Percentiles rank a stretch among this genome's conserved stretches.
Evolutionary conservation across 768 basidiomycete species (phyloP).

Genomic region (Russula dissimulans): DNA sequence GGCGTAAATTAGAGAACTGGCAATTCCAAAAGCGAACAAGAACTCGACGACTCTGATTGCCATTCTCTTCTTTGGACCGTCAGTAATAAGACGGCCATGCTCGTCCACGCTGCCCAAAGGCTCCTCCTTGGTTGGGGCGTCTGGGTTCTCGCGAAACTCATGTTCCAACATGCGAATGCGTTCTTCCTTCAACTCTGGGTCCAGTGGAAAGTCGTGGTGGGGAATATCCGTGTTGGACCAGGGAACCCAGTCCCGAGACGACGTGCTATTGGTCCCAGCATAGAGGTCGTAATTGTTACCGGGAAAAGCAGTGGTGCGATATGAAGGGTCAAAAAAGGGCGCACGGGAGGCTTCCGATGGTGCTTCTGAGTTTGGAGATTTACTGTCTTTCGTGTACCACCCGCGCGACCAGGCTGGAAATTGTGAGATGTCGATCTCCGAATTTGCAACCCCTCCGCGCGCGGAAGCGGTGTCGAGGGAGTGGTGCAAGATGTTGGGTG

Average conservation of each 20-base stretch:
- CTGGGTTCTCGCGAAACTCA: conserved; percentile 43
- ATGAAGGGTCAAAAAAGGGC: conserved; percentile 30
- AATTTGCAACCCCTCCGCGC: conserved; percentile 22
- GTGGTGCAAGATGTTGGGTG: neutral
- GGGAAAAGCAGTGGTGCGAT: neutral
- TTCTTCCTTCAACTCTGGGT: conserved; percentile 52
- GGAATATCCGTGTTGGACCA: conserved; percentile 42
- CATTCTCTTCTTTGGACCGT: conserved; percentile 52
- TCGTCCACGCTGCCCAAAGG: conserved; percentile 50
- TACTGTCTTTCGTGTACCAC: conserved; percentile 42
- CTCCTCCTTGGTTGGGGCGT: conserved; percentile 31
- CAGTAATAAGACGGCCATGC: conserved; percentile 50
- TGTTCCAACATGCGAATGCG: conserved; percentile 62
- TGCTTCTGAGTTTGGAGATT: conserved; percentile 3
- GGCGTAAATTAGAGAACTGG: conserved; percentile 50
- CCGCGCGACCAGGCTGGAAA: conserved; percentile 57
- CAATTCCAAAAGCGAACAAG: conserved; percentile 42
- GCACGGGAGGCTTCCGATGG: conserved; percentile 17
- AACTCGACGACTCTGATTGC: conserved; percentile 40
- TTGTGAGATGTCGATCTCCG: conserved; percentile 49
- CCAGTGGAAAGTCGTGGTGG: conserved; percentile 34
- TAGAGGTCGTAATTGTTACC: conserved; percentile 21
- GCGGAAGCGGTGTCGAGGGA: conserved; percentile 8
- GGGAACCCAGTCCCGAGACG: conserved; percentile 39
- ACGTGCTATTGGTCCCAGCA: conserved; percentile 33